phyloP scores from a whole-genome alignment of 768 basidiomycete genomes.

The Royoungia palumana region DNA sequence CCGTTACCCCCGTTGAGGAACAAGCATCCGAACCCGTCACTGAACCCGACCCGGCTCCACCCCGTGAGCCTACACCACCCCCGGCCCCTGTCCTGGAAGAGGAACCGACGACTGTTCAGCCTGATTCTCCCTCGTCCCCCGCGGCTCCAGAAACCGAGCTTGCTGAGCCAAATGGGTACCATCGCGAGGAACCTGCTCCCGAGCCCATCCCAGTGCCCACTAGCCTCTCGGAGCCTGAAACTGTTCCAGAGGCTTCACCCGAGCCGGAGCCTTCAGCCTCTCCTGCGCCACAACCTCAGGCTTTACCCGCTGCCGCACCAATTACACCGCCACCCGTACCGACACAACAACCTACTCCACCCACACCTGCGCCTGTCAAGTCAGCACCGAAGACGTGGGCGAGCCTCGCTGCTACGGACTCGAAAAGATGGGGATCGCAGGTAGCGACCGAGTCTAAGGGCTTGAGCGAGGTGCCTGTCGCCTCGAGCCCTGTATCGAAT shows the following conservation, averaged over 20 bases:
- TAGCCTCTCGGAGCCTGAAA: constrained; percentile 23
- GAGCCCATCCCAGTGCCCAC: constrained; percentile 27
- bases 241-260: constrained; percentile 23
- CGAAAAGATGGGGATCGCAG: constrained; percentile 80
- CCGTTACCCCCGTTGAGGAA: constrained; percentile 31
- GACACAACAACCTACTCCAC: constrained; percentile 26
- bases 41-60: constrained; percentile 33
- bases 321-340: constrained; percentile 28
- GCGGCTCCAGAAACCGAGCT: constrained; percentile 39
- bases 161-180: constrained; percentile 41
- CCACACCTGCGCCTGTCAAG: constrained; percentile 35
- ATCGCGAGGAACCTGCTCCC: constrained; percentile 32
- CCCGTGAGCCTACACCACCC: constrained; percentile 28
- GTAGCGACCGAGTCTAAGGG: constrained; percentile 78
- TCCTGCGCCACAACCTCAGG: constrained; percentile 14
- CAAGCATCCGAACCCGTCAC: constrained; percentile 29
- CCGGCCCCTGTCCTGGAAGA: constrained; percentile 34
- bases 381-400: constrained; percentile 84
- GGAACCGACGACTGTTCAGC: constrained; percentile 38
- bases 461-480: constrained; percentile 58
- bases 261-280: constrained; percentile 30
- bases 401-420: constrained; percentile 79
- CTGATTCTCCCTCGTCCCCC: constrained; percentile 33
- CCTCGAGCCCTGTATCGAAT: constrained; percentile 41
- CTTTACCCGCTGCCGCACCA: constrained; percentile 22